These are phyloP conservation scores for Podila epicladia DNA, from an alignment of 192 early-diverging fungal species.

Conservation along the genomic window DNA sequence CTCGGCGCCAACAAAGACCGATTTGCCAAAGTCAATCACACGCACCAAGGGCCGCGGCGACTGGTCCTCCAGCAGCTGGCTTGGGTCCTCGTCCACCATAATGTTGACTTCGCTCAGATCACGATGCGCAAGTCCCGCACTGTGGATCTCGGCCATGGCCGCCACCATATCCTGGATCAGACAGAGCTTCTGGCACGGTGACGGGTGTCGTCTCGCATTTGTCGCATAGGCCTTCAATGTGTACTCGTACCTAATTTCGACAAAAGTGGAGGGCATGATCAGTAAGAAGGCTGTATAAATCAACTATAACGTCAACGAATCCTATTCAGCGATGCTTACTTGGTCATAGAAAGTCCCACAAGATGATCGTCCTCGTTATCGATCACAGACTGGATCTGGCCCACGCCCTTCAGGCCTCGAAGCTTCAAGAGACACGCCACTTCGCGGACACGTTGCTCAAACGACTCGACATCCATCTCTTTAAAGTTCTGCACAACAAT, in stretches of 20 bases:
- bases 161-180: slow-evolving; percentile 62
- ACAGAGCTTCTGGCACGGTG: slow-evolving; percentile 63
- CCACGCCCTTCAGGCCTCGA: slow-evolving; percentile 55
- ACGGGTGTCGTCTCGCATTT: slow-evolving; percentile 61
- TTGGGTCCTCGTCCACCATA: slow-evolving; percentile 61
- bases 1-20: slow-evolving; percentile 57
- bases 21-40: slow-evolving; percentile 72
- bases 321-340: slow-evolving; percentile 19
- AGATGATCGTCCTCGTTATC: slow-evolving; percentile 60
- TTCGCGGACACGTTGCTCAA: slow-evolving; percentile 65
- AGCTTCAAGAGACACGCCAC: slow-evolving; percentile 66
- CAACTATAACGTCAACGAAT: too few species aligned
- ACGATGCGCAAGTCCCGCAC: slow-evolving; percentile 64
- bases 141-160: slow-evolving; percentile 62
- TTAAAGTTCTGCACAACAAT: slow-evolving; percentile 69
- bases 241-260: slow-evolving; percentile 54
- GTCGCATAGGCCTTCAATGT: slow-evolving; percentile 66
- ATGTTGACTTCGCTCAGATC: slow-evolving; percentile 70
- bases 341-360: slow-evolving; percentile 68
- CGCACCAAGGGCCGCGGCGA: slow-evolving; percentile 55
- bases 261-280: not conserved
- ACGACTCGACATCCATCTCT: slow-evolving; percentile 59
- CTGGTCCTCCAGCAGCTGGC: slow-evolving; percentile 56
- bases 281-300: not conserved
- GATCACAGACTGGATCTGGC: slow-evolving; percentile 65